These are phyloP conservation scores for Acorus gramineus DNA, from an alignment of 106 monocot genomes.

Conservation along the genomic window DNA sequence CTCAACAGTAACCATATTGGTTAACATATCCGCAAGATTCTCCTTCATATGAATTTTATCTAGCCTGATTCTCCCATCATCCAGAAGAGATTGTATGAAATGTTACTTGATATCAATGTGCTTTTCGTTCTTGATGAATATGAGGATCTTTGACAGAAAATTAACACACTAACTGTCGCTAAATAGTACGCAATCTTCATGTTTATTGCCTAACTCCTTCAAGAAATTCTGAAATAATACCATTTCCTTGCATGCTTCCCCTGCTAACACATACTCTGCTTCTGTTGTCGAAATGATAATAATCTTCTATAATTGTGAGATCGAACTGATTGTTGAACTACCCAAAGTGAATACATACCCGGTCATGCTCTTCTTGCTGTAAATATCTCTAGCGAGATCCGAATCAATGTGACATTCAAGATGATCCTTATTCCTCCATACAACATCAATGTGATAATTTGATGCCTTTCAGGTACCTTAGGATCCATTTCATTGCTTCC, in stretches of 20 bases:
- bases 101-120: slow-evolving; percentile 1
- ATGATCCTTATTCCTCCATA: neutral
- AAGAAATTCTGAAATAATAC: neutral
- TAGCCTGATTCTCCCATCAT: neutral
- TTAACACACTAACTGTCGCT: neutral
- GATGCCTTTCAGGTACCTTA: neutral
- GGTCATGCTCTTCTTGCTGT: neutral
- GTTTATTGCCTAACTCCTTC: neutral
- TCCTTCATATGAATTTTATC: neutral
- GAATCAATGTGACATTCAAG: neutral
- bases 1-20: neutral
- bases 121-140: neutral
- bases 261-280: neutral
- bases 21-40: neutral
- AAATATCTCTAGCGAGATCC: neutral
- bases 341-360: neutral
- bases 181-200: neutral
- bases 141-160: neutral
- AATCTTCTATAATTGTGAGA: neutral
- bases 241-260: neutral
- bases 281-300: neutral
- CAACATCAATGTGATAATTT: neutral
- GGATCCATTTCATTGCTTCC: neutral
- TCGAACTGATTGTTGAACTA: neutral
- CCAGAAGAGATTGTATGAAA: neutral